phyloP scores from a whole-genome alignment of 768 basidiomycete genomes.

The Lactarius evosmus region DNA sequence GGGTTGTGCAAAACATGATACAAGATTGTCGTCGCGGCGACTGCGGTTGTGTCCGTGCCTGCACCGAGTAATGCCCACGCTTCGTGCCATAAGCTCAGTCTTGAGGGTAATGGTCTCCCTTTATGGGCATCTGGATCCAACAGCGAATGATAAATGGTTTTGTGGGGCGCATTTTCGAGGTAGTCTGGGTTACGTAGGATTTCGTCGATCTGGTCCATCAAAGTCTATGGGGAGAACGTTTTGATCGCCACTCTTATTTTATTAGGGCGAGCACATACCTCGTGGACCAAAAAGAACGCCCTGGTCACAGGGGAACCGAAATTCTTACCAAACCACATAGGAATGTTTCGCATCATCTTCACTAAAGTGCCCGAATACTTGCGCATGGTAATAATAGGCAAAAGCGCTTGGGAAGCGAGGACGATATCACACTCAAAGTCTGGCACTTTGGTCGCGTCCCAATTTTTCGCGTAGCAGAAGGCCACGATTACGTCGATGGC shows the following conservation, averaged over 20 bases:
- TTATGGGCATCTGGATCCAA: background rate
- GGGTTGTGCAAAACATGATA: constrained; percentile 2
- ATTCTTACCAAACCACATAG: background rate
- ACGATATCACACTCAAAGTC: background rate
- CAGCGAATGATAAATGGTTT: background rate
- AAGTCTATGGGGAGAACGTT: too few relatives aligned
- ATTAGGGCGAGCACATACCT: too few relatives aligned
- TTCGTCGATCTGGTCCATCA: background rate
- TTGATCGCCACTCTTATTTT: too few relatives aligned
- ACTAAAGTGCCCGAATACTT: background rate
- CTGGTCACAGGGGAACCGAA: background rate
- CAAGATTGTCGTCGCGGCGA: background rate
- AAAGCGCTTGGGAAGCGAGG: too few relatives aligned
- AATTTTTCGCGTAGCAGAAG: constrained; percentile 1
- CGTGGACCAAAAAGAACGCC: background rate
- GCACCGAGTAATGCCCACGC: background rate
- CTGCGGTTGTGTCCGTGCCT: background rate
- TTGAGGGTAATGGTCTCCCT: background rate
- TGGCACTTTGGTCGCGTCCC: background rate
- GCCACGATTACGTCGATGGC: background rate
- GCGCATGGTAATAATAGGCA: background rate
- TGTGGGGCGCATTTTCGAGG: background rate
- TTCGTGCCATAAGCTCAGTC: constrained; percentile 2
- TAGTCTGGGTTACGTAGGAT: background rate
- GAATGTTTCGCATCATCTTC: background rate